A percentile compares a stretch with the other conserved stretches of the same genome.
Conservation (phyloP, 305 asterid genomes). For the Fraxinus sp. region DNA sequence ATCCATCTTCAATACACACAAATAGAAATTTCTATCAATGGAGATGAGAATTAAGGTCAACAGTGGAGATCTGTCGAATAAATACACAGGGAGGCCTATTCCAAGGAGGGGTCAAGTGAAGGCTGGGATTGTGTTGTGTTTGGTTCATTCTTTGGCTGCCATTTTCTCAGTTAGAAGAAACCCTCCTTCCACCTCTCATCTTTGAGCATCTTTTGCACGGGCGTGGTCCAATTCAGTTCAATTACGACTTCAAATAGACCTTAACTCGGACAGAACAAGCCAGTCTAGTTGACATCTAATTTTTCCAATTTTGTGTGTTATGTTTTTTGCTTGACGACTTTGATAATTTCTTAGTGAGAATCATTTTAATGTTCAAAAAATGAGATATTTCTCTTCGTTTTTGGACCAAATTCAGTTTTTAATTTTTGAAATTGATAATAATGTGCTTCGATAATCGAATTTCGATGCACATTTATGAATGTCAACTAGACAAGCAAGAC, state of each 20-base stretch:
- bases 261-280: neutral
- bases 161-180: neutral
- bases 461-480: too few relatives aligned
- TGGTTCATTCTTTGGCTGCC: slow-evolving; percentile 2
- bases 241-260: neutral
- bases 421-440: neutral
- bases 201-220: neutral
- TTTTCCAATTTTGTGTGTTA: neutral
- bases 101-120: slow-evolving; percentile 32
- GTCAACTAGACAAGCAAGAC: neutral
- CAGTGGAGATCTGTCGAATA: neutral
- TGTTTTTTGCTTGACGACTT: too few relatives aligned
- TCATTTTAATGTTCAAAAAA: too few relatives aligned
- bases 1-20: neutral
- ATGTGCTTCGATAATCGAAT: neutral
- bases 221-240: neutral
- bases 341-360: neutral
- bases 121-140: slow-evolving; percentile 11
- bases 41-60: neutral
- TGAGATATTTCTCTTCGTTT: too few relatives aligned
- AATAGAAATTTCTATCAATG: neutral
- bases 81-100: slow-evolving; percentile 6
- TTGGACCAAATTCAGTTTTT: too few relatives aligned
- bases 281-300: neutral
- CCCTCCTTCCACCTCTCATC: neutral